Evolutionary conservation across 1,284 basidiomycete species (phyloP), one percentile per base, ranked within the genome.

Genomic region (Gastroboletus turbinatus): DNA sequence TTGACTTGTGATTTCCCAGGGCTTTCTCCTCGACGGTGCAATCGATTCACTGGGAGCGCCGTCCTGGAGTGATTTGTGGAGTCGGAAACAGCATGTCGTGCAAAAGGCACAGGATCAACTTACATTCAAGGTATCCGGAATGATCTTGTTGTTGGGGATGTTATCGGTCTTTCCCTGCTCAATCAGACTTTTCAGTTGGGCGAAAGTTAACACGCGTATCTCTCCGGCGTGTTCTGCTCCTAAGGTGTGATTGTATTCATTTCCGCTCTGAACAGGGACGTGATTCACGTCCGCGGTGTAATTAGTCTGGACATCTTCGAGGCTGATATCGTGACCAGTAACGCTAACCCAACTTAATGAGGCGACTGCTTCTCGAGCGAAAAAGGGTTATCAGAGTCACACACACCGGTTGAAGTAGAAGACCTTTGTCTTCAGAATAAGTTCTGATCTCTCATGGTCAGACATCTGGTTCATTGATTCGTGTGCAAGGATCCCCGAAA

Each of bases 71-170:
- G 50, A 42, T 49, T 45, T 8, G 35, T 25, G 13, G 42, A 52
- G 45, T 54, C 35, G 32, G 53, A 49, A 36, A 49, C 40, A 58
- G 29, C 25, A 56, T 52, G 16, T 33, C n/a, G 23, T 42, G 48
- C 17, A 21, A n/a, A 42, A 50, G 39, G 46, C 32, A 43, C 50
- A 40, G 46, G 45, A 35, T 17, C 11, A 8, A 73, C 82, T 52
- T 65, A 89, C 88, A 70, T 84, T 87, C 33, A 90, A 63, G 3
- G 70, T 73, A 33, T 85, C 77, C 0, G 86, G 82, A 48, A 92
- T 88, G 43, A 76, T 57, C 58, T 84, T 87, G 67, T 90, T 92
- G 63, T 91, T 88, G 1, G 89, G 89, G 30, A 92, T 89, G 66
- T 84, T 73, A 62, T 88, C 85, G 2, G 82, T 81, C 60, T 79